phyloP scores from a whole-genome alignment of 2,329 filamentous ascomycete genomes.

The Scopulariopsis brevicaulis region DNA sequence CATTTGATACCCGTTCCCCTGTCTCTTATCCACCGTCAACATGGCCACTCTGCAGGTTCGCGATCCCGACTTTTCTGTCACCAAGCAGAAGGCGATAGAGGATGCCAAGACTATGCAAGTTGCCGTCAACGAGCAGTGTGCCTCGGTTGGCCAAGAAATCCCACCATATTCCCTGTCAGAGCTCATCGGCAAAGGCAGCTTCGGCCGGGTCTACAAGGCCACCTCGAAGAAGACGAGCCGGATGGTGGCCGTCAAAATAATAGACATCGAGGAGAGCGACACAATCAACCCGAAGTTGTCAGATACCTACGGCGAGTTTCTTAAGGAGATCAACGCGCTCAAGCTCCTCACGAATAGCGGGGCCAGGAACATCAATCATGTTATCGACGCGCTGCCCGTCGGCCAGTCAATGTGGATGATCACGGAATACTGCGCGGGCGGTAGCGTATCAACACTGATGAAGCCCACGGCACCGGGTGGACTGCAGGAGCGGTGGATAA shows the following conservation, averaged over 20 bases:
- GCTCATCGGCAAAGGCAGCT: constrained; percentile 55
- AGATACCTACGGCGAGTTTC: constrained; percentile 38
- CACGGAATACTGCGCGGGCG: constrained; percentile 57
- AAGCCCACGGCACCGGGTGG: constrained; percentile 34
- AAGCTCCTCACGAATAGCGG: constrained; percentile 48
- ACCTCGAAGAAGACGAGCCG: constrained; percentile 20
- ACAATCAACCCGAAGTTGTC: constrained; percentile 42
- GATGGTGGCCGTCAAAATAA: constrained; percentile 61
- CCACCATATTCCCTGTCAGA: constrained; percentile 52
- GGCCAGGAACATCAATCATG: constrained; percentile 53
- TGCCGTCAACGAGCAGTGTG: constrained; percentile 49
- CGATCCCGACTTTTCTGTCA: constrained; percentile 29
- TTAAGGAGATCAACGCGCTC: constrained; percentile 41
- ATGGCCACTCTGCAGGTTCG: constrained; percentile 31
- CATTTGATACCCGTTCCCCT: not conserved
- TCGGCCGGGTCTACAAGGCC: constrained; percentile 55
- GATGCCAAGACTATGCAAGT: constrained; percentile 62
- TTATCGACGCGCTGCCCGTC: constrained; percentile 52
- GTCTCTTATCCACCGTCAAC: not conserved
- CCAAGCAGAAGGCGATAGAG: constrained; percentile 50
- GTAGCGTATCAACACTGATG: constrained; percentile 49
- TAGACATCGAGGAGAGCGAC: constrained; percentile 63
- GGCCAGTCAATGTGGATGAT: constrained; percentile 58
- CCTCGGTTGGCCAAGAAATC: constrained; percentile 44
- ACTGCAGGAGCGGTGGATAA: constrained; percentile 37